Evolutionary conservation across 2,329 filamentous ascomycete species (phyloP).

Genomic region (Zalaria obscura): DNA sequence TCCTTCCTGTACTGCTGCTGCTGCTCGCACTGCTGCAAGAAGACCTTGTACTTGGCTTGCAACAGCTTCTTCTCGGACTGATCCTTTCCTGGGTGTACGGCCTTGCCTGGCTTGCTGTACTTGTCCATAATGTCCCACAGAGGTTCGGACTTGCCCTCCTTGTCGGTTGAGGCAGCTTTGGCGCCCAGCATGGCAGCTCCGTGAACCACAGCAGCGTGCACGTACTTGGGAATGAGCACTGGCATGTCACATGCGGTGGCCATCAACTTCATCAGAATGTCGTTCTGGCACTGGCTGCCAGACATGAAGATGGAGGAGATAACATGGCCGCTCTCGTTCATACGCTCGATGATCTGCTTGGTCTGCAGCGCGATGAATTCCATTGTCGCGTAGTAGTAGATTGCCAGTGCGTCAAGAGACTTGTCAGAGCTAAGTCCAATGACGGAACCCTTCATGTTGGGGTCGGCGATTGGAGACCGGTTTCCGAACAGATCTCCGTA

Average conservation of each 20-base stretch:
- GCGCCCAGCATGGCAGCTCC: conserved; percentile 97
- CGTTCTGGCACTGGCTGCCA: conserved; percentile 92
- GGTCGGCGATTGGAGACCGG: conserved; percentile 81
- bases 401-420: conserved; percentile 69
- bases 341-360: conserved; percentile 81
- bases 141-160: conserved; percentile 65
- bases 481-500: conserved; percentile 98
- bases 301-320: conserved; percentile 98
- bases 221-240: conserved; percentile 83
- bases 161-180: conserved; percentile 79
- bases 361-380: conserved; percentile 98
- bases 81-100: conserved; percentile 62
- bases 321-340: conserved; percentile 80
- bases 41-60: conserved; percentile 86
- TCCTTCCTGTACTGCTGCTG: conserved; percentile 71
- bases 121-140: conserved; percentile 96
- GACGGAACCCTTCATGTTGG: conserved; percentile 81
- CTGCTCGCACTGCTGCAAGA: conserved; percentile 77
- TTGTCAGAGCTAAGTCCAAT: conserved; percentile 81
- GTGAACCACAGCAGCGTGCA: conserved; percentile 89
- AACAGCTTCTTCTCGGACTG: conserved; percentile 64
- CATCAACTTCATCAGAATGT: conserved; percentile 79
- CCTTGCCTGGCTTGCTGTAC: conserved; percentile 85
- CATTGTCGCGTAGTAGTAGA: conserved; percentile 92
- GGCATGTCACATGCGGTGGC: conserved; percentile 85